Conservation (phyloP, 441 rosid genomes). For the Gossypium gossypioides region DNA sequence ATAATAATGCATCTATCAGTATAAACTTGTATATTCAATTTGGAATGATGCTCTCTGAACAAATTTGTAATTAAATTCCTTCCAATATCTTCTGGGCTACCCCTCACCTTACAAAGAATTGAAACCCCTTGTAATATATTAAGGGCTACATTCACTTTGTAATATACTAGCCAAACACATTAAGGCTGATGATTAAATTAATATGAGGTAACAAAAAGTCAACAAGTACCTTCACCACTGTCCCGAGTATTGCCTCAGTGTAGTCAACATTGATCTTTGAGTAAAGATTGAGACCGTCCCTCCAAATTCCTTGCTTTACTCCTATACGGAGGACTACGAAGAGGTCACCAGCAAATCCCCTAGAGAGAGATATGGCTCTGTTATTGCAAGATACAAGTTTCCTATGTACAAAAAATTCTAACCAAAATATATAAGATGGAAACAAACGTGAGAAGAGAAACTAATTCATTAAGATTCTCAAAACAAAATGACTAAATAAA, state of each 20-base stretch:
- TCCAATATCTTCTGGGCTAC: not conserved
- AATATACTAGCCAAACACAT: not conserved
- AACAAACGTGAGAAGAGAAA: not conserved
- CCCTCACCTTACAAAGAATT: not conserved
- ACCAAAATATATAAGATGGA: constrained; percentile 1
- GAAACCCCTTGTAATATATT: not conserved
- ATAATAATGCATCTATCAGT: not conserved
- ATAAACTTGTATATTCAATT: not conserved
- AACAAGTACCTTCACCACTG: constrained; percentile 43
- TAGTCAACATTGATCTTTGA: constrained; percentile 66
- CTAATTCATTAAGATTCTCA: not conserved
- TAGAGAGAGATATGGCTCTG: constrained; percentile 14
- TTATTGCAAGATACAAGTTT: not conserved
- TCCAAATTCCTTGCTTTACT: constrained; percentile 63
- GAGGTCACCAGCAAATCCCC: constrained; percentile 70
- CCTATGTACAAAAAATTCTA: not conserved
- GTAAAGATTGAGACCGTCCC: constrained; percentile 72
- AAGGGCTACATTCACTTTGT: not conserved
- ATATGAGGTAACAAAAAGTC: not conserved
- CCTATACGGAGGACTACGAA: constrained; percentile 50
- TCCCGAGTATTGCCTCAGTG: constrained; percentile 77
- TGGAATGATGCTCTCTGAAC: not conserved
- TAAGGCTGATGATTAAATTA: not conserved
- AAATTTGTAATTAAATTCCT: not conserved
- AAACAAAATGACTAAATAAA: not conserved